Percentiles rank a stretch among this genome's conserved stretches.
phyloP scores from a whole-genome alignment of 1,284 basidiomycete species.

The Pholiota adiposa region DNA sequence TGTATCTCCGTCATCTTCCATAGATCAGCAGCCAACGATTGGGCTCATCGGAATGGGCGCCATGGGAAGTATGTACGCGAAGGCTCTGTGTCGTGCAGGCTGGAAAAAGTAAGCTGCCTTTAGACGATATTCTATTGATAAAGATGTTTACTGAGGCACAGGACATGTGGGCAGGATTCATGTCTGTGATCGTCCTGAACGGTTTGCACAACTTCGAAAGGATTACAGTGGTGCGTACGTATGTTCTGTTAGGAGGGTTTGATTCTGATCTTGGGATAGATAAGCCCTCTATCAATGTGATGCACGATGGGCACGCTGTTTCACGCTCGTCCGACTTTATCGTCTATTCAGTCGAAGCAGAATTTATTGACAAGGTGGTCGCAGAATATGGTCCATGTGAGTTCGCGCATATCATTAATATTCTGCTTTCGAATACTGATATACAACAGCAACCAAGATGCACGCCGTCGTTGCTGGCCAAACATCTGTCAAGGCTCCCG shows the following conservation, averaged over 20 bases:
- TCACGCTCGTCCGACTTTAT: conserved; percentile 87
- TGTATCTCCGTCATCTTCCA: conserved; percentile 54
- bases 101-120: conserved; percentile 74
- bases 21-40: conserved; percentile 72
- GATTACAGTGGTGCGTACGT: conserved; percentile 63
- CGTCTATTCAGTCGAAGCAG: conserved; percentile 95
- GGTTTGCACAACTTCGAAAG: conserved; percentile 66
- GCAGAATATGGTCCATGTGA: conserved; percentile 89
- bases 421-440: too few relatives aligned
- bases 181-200: conserved; percentile 89
- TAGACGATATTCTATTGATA: neutral
- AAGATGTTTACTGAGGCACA: conserved; percentile 4
- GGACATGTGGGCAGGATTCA: conserved; percentile 63
- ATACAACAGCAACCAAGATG: conserved; percentile 88
- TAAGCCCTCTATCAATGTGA: conserved; percentile 64
- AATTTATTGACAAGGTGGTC: conserved; percentile 85
- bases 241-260: neutral
- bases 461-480: conserved; percentile 94
- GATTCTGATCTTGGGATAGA: conserved; percentile 14
- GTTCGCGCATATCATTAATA: conserved; percentile 31
- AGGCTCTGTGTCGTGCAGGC: conserved; percentile 73
- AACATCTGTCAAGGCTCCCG: conserved; percentile 96
- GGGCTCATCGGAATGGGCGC: conserved; percentile 93
- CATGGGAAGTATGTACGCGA: conserved; percentile 96
- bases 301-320: conserved; percentile 83